phyloP scores from a whole-genome alignment of 768 basidiomycete species.

The Amanita inopinata region DNA sequence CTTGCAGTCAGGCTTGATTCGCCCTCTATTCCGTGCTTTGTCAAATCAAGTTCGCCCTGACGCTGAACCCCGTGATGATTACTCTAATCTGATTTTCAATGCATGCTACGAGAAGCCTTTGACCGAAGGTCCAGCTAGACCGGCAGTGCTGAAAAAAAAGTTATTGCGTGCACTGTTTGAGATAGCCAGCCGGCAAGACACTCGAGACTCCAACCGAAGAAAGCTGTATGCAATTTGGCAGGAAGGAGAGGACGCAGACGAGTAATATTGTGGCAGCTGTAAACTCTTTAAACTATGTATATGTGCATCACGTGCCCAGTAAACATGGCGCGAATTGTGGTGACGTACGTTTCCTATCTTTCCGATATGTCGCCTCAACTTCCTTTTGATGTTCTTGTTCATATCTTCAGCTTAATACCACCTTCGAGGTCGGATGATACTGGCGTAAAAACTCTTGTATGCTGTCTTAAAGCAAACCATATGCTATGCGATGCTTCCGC shows the following conservation, averaged over 20 bases:
- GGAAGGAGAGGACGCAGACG: conserved; percentile 32
- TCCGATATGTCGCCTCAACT: conserved; percentile 13
- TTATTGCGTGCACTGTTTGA: conserved; percentile 62
- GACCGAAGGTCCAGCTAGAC: conserved; percentile 27
- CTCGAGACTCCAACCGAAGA: conserved; percentile 69
- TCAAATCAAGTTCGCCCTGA: conserved; percentile 22
- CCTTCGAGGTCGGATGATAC: conserved; percentile 14
- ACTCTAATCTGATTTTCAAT: conserved; percentile 39
- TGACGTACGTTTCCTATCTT: background rate
- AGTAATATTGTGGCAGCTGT: conserved; percentile 11
- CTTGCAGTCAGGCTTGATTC: conserved; percentile 55
- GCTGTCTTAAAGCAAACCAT: conserved; percentile 28
- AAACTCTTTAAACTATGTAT: background rate
- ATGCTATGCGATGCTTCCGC: conserved; percentile 36
- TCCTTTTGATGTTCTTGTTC: conserved; percentile 22
- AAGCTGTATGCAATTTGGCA: conserved; percentile 82
- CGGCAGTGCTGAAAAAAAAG: conserved; percentile 34
- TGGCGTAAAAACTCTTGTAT: conserved; percentile 24
- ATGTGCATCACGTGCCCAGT: conserved; percentile 1
- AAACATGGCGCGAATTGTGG: background rate
- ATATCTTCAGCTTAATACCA: conserved; percentile 17
- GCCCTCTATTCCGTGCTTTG: conserved; percentile 58
- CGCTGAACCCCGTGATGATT: conserved; percentile 31
- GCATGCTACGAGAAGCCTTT: conserved; percentile 37
- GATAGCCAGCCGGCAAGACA: conserved; percentile 62